phyloP scores from a whole-genome alignment of 2,329 filamentous ascomycete species.

The Lecanicillium sp. region DNA sequence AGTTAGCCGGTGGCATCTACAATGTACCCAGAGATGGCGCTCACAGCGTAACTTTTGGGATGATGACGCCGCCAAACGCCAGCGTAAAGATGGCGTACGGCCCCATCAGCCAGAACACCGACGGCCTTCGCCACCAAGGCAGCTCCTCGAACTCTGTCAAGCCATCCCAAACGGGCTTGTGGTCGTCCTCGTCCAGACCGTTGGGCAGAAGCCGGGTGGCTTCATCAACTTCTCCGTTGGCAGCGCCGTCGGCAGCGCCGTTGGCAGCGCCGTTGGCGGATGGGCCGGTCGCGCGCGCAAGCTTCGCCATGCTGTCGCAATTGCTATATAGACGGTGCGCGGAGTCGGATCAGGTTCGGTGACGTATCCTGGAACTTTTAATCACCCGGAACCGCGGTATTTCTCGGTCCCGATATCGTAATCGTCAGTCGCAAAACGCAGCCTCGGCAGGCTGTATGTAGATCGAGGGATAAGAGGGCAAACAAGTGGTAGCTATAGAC shows the following conservation, averaged over 20 bases:
- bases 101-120: slow-evolving; percentile 73
- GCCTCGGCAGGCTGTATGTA: no score
- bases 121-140: slow-evolving; percentile 58
- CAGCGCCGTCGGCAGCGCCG: slow-evolving; percentile 12
- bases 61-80: slow-evolving; percentile 78
- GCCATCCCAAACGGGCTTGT: slow-evolving; percentile 38
- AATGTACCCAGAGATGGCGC: slow-evolving; percentile 21
- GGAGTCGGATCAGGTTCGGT: no score
- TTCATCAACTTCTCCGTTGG: slow-evolving; percentile 24
- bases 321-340: background rate
- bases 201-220: slow-evolving; percentile 31
- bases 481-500: background rate
- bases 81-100: slow-evolving; percentile 78
- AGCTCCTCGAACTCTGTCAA: slow-evolving; percentile 53
- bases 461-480: no score
- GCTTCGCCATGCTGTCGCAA: background rate
- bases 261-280: slow-evolving; percentile 18
- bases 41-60: slow-evolving; percentile 78
- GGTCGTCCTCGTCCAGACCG: slow-evolving; percentile 16
- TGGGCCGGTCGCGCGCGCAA: slow-evolving; percentile 3
- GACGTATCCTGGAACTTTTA: no score
- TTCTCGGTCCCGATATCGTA: no score
- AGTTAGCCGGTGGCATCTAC: background rate
- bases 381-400: no score
- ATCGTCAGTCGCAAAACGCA: no score